Evolutionary conservation across 257 asterid species (phyloP).

Genomic region (Solanum gandarillasii): DNA sequence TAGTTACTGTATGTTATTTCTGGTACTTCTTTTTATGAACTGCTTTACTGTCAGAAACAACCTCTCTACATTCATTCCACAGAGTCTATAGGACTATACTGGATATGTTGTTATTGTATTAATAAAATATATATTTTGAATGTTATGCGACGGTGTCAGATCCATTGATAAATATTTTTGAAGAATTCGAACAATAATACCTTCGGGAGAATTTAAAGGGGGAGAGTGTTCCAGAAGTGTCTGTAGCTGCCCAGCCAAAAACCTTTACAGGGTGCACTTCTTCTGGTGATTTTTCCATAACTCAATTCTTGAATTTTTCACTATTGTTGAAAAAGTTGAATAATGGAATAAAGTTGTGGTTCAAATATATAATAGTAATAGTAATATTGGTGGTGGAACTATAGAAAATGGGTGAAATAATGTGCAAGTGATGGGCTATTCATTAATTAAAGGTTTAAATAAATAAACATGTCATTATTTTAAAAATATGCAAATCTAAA

Average conservation of each 20-base stretch:
- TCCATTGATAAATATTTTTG: neutral
- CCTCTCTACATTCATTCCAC: too few relatives aligned
- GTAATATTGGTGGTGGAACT: neutral
- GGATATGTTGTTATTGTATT: too few relatives aligned
- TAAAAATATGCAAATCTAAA: too few relatives aligned
- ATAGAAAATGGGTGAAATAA: neutral
- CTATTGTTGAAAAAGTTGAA: neutral
- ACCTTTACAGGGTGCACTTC: constrained; percentile 8
- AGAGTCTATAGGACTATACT: too few relatives aligned
- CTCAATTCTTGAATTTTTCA: neutral
- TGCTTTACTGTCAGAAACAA: too few relatives aligned
- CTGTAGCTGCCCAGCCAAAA: constrained; percentile 46
- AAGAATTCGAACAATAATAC: neutral
- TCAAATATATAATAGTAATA: neutral
- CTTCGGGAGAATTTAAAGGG: constrained; percentile 37
- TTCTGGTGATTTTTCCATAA: constrained; percentile 2
- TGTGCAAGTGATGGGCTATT: neutral
- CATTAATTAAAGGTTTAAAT: neutral
- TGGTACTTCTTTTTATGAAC: fast-evolving
- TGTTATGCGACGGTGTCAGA: neutral
- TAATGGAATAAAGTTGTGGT: neutral
- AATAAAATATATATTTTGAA: too few relatives aligned
- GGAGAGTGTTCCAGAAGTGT: constrained; percentile 30
- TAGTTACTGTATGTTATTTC: neutral
- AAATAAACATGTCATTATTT: too few relatives aligned